These are phyloP conservation scores for Wickerhamomyces strasburgensis DNA, from an alignment of 805 yeast species.

Conservation along the genomic window DNA sequence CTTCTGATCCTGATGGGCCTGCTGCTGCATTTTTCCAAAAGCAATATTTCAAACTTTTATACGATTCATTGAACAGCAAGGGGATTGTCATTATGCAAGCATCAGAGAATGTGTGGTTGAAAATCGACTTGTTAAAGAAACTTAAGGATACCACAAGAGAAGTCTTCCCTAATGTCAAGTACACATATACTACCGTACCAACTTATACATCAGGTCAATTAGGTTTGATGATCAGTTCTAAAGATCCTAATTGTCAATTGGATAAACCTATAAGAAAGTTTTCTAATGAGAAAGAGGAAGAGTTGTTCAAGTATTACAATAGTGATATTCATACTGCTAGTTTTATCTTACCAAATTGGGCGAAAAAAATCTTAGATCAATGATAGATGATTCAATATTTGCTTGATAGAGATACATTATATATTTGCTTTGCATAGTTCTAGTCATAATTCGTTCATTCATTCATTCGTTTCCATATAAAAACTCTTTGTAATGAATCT, in stretches of 20 bases:
- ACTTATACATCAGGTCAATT: conserved; percentile 86
- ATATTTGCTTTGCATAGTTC: too few relatives aligned
- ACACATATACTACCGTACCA: conserved; percentile 80
- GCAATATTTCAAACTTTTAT: conserved; percentile 65
- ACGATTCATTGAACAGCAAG: conserved; percentile 54
- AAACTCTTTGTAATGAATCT: too few relatives aligned
- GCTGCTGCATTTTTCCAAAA: conserved; percentile 84
- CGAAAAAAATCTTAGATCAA: conserved; percentile 33
- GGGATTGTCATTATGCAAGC: conserved; percentile 74
- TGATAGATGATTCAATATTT: background rate
- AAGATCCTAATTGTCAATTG: conserved; percentile 43
- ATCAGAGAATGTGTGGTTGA: conserved; percentile 71
- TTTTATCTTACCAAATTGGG: conserved; percentile 80
- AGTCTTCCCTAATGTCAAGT: conserved; percentile 58
- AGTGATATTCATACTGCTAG: conserved; percentile 62
- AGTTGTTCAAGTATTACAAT: conserved; percentile 60
- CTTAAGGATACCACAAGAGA: conserved; percentile 43
- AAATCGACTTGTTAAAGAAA: conserved; percentile 45
- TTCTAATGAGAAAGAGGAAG: conserved; percentile 40
- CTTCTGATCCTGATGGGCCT: conserved; percentile 95
- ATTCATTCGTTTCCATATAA: background rate
- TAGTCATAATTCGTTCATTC: background rate
- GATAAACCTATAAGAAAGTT: conserved; percentile 46
- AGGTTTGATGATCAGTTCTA: conserved; percentile 70
- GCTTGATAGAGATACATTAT: background rate